Evolutionary conservation across 2,329 filamentous ascomycete species (phyloP).

Genomic region (Claviceps cyperi): DNA sequence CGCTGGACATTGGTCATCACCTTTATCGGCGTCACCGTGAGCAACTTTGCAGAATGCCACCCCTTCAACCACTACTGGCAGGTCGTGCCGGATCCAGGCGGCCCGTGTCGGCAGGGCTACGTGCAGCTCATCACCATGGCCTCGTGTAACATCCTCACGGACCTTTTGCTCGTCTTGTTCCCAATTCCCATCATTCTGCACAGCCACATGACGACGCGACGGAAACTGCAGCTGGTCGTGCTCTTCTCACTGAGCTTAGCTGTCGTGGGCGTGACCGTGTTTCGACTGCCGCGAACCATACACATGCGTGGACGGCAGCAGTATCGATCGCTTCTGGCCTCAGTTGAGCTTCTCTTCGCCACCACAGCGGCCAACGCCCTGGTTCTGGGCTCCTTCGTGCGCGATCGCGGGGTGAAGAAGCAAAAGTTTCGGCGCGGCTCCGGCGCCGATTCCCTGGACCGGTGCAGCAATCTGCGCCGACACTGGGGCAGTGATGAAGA

Average conservation of each 20-base stretch:
- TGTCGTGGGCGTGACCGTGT: conserved; percentile 66
- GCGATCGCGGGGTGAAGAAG: conserved; percentile 84
- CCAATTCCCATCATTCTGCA: conserved; percentile 77
- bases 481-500: conserved; percentile 88
- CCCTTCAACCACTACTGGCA: conserved; percentile 67
- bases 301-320: conserved; percentile 59
- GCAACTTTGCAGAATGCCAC: conserved; percentile 70
- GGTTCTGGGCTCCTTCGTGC: conserved; percentile 81
- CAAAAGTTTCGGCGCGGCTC: conserved; percentile 60
- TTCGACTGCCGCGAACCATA: conserved; percentile 70
- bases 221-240: conserved; percentile 64
- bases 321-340: conserved; percentile 77
- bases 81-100: conserved; percentile 71
- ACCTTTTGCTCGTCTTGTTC: conserved; percentile 74
- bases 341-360: conserved; percentile 78
- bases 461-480: conserved; percentile 22
- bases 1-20: conserved; percentile 64
- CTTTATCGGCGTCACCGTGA: conserved; percentile 66
- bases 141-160: conserved; percentile 75
- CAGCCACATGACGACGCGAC: conserved; percentile 60
- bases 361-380: conserved; percentile 77
- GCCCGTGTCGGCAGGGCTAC: conserved; percentile 73
- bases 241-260: conserved; percentile 77
- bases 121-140: conserved; percentile 83
- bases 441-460: conserved; percentile 48